A percentile compares a stretch with the other conserved stretches of the same genome.
Evolutionary conservation across 441 rosid species (phyloP).

Genomic region (Hypseocharis bilobata): DNA sequence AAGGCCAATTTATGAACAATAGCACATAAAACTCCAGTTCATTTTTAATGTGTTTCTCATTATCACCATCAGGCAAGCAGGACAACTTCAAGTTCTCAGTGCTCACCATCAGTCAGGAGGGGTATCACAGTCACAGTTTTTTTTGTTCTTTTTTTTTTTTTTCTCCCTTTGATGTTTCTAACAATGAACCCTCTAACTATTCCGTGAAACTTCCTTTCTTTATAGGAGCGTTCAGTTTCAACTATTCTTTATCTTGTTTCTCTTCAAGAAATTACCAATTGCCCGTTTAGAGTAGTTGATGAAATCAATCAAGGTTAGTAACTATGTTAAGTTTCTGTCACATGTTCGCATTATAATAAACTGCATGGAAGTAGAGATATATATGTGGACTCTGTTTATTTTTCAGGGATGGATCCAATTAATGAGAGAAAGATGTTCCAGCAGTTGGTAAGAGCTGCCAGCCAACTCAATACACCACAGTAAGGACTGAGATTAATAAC

Average conservation of each 20-base stretch:
- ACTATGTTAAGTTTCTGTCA: background rate
- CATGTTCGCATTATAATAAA: background rate
- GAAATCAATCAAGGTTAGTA: conserved; percentile 89
- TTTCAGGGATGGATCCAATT: conserved; percentile 88
- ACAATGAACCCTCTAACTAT: background rate
- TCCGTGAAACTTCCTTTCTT: conserved; percentile 7
- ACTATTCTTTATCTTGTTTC: conserved; percentile 92
- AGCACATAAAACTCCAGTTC: background rate
- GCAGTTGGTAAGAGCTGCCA: conserved; percentile 90
- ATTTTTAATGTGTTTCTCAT: conserved; percentile 18
- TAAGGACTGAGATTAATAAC: conserved; percentile 27
- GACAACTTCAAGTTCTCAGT: conserved; percentile 81
- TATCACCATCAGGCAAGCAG: conserved; percentile 48
- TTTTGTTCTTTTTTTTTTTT: no score
- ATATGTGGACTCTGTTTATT: background rate
- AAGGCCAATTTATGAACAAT: background rate
- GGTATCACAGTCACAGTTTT: conserved; percentile 30
- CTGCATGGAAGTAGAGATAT: background rate
- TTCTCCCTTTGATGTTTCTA: no score
- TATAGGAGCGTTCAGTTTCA: conserved; percentile 79
- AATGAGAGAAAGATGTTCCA: conserved; percentile 98
- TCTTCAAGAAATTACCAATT: conserved; percentile 92
- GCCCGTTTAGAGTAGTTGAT: conserved; percentile 92
- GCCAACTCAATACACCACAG: conserved; percentile 93
- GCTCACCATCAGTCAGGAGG: conserved; percentile 98